Evolutionary conservation across 2,329 filamentous ascomycete genomes (phyloP), one percentile per base, ranked within the genome.

Genomic region (Diaporthe vexans): DNA sequence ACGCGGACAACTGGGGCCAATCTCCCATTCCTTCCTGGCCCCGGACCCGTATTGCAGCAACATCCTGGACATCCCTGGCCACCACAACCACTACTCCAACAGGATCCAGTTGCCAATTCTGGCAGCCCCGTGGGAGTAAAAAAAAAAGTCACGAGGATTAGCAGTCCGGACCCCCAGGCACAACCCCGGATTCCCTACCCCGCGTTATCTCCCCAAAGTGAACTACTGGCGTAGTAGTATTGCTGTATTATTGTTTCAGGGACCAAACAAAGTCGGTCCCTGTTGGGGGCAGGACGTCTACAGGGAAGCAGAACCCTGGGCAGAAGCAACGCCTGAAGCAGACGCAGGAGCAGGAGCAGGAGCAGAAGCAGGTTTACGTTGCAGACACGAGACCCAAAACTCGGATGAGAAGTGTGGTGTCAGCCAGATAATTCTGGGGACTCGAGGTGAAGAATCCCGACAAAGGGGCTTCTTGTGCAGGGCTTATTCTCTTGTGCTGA

Each of bases 91-190:
- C 48, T 54, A 40, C 48, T 54, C 33, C 63, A 19, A 48, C 37
- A 33, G 26, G 37, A 48, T 46, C 40, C 57, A 56, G 29, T 71
- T 71, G 48, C 57, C 67, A 43, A 13, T 74, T 74, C 46, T 51
- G 67, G 72, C 57, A 65, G 65, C 21, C n/a, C 72, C 72, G 67
- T 65, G 48, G 48, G 52, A 71, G 46, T 52, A 54, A 9, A n/a
- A 63, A 61, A 54, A 9, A n/a, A 63, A 61, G 43, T 68, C 68
- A 74, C 73, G 69, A 63, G 68, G 57, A 52, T 43, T 24, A 37
- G 29, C 46, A 37, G 29, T 3, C 43, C 10, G 21, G 70, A 29
- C 29, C 54, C 33, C 54, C 33, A 71, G 33, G 19, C 1, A n/a
- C 52, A 59, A 48, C 57, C 29, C 57, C 57, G 56, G 46, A 63